Base-by-base conservation (phyloP, 305 asterid species). In the Fraxinus latifolia region DNA sequence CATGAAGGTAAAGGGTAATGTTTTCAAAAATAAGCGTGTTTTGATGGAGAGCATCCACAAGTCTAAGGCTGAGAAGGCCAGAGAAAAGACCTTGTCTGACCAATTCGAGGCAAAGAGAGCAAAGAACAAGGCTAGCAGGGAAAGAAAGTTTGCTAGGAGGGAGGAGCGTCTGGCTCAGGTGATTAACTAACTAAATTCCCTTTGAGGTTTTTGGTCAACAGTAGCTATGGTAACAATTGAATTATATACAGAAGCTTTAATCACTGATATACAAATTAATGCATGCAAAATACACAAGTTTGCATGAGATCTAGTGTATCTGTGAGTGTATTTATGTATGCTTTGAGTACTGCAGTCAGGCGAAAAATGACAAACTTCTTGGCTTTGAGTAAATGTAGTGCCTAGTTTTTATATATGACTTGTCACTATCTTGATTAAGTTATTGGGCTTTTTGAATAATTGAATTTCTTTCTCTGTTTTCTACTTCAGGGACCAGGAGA, bases 1-100 rank as follows among this genome's bases (percentile, higher is more conserved):
- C 90, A 92, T 95, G 97, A 95, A 84, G 91, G 98, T 95, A 0
- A 95, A 95, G 90, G 97, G 98, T 88, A 93, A 95, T 84, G 98
- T 92, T 68, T 92, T 90, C 87, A 94, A 92, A 89, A 92, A 91
- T 90, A 95, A 94, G 80, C 91, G 97, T 81, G 97, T 92, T 25
- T 83, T 93, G 84, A 92, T 94, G 98, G 97, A 93, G 82, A 93
- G 91, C 86, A 93, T 94, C 74, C 97, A 91, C 87, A 93, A 90
- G 83, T 87, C 94, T 3, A 94, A 93, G 95, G 97, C 97, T 23
- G 97, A 92, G 88, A 93, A 93, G 91, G 95, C 97, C 37, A 90
- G 98, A 77, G 98, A 94, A 84, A 94, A 94, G 92, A 91, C 95
- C 0, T 79, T 94, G 86, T 88, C 97, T 0, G 97, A 94, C 78